Percentiles rank a stretch among this genome's conserved stretches.
phyloP scores from a whole-genome alignment of 257 asterid species.

The Ocimum tenuiflorum region DNA sequence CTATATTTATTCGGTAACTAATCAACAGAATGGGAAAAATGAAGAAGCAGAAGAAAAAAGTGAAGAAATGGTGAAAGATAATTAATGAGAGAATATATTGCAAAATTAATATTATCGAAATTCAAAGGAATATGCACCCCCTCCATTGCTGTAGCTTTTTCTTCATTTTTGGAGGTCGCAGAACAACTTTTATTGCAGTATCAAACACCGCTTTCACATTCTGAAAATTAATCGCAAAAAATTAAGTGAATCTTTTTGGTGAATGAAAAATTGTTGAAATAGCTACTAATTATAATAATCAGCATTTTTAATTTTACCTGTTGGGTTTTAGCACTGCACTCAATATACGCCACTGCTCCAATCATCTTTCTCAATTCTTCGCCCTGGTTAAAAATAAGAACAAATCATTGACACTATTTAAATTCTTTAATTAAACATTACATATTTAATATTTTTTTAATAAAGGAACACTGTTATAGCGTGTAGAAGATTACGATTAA shows the following conservation, averaged over 20 bases:
- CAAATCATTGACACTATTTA: no score
- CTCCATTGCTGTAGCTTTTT: constrained; percentile 35
- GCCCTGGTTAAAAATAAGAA: constrained; percentile 39
- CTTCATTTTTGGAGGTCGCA: constrained; percentile 60
- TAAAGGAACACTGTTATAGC: no score
- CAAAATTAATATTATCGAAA: background rate
- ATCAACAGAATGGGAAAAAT: background rate
- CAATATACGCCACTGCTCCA: constrained; percentile 68
- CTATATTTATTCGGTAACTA: background rate
- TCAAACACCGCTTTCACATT: constrained; percentile 69
- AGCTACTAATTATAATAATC: no score
- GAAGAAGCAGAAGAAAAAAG: no score
- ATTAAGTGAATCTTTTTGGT: no score
- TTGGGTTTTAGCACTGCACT: constrained; percentile 76
- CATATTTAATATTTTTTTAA: no score
- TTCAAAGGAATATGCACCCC: constrained; percentile 45
- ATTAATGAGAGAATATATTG: no score
- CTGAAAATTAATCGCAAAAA: constrained; percentile 27
- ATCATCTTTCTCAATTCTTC: constrained; percentile 59
- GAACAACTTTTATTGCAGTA: constrained; percentile 61
- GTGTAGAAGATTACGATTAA: no score
- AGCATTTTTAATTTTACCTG: constrained; percentile 32
- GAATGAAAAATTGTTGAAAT: background rate
- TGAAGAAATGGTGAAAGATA: constrained; percentile 15
- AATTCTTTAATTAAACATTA: no score